These are phyloP conservation scores for Kluyveromyces siamensis DNA, from an alignment of 805 yeast species.

Conservation along the genomic window DNA sequence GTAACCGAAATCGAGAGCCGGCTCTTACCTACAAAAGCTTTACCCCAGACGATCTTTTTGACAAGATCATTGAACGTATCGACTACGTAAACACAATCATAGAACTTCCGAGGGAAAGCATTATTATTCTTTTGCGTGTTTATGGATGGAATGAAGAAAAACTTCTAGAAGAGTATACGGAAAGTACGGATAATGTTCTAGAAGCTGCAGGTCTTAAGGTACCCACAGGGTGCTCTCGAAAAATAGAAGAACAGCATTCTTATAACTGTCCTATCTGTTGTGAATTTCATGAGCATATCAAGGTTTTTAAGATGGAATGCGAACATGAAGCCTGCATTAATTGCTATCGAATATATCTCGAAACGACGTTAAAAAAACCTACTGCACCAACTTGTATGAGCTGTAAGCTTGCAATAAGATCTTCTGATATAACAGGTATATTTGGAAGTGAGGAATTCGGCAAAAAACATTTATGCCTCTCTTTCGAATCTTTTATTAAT, in stretches of 20 bases:
- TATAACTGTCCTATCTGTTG: constrained; percentile 67
- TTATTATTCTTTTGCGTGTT: constrained; percentile 37
- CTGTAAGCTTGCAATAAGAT: constrained; percentile 34
- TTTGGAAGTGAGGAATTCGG: constrained; percentile 28
- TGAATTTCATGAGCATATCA: constrained; percentile 34
- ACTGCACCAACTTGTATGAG: constrained; percentile 58
- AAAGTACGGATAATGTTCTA: constrained; percentile 31
- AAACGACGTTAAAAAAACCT: constrained; percentile 35
- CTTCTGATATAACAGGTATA: constrained; percentile 33
- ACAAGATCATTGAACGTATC: constrained; percentile 21
- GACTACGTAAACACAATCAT: constrained; percentile 23
- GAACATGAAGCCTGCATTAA: constrained; percentile 58
- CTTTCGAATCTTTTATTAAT: constrained; percentile 43
- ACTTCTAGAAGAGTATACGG: constrained; percentile 46
- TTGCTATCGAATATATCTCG: constrained; percentile 60
- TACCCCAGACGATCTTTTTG: constrained; percentile 27
- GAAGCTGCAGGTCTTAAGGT: constrained; percentile 27
- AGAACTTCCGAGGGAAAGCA: constrained; percentile 21
- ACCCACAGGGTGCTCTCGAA: constrained; percentile 5
- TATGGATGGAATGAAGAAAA: constrained; percentile 54
- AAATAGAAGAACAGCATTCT: constrained; percentile 13
- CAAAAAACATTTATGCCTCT: constrained; percentile 25
- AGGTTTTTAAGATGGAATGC: constrained; percentile 43
- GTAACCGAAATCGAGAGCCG: constrained; percentile 14
- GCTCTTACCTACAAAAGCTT: constrained; percentile 23